Percentiles rank a stretch among this genome's conserved stretches.
Evolutionary conservation across 306 rosid genomes (phyloP).

Genomic region (Cicer pinnatifidum): DNA sequence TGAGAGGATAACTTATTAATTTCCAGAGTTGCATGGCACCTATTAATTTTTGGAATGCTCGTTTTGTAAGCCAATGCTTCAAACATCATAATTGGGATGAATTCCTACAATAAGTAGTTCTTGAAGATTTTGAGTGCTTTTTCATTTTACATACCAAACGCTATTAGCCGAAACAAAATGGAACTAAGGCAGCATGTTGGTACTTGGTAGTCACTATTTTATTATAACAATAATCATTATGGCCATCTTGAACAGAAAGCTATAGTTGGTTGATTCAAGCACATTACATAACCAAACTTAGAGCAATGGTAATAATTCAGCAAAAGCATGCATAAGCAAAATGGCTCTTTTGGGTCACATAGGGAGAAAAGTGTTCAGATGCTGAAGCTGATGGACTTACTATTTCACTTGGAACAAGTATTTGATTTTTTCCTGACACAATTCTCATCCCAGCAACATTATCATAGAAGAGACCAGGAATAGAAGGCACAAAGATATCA

Average conservation of each 20-base stretch:
- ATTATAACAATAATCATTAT: slow-evolving; percentile 17
- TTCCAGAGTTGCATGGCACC: neutral
- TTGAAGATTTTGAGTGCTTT: neutral
- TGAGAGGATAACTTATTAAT: neutral
- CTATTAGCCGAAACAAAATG: neutral
- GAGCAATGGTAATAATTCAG: neutral
- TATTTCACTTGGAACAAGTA: slow-evolving; percentile 46
- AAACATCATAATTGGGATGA: neutral
- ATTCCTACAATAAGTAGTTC: too few relatives aligned
- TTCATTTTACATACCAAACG: neutral
- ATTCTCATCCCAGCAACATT: slow-evolving; percentile 54
- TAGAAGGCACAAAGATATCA: slow-evolving; percentile 49
- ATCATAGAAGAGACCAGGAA: slow-evolving; percentile 42
- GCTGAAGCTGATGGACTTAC: slow-evolving; percentile 33
- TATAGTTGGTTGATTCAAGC: slow-evolving; percentile 10
- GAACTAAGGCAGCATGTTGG: neutral
- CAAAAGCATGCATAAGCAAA: slow-evolving; percentile 53
- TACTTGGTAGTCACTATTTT: neutral
- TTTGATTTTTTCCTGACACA: slow-evolving; percentile 50
- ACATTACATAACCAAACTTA: neutral
- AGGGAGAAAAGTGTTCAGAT: slow-evolving; percentile 45
- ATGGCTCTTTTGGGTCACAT: slow-evolving; percentile 48
- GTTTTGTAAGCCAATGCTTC: neutral
- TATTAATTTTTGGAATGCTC: neutral
- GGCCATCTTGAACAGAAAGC: slow-evolving; percentile 12